phyloP scores from a whole-genome alignment of 179 eudicot genomes.

The Gypsophila paniculata region DNA sequence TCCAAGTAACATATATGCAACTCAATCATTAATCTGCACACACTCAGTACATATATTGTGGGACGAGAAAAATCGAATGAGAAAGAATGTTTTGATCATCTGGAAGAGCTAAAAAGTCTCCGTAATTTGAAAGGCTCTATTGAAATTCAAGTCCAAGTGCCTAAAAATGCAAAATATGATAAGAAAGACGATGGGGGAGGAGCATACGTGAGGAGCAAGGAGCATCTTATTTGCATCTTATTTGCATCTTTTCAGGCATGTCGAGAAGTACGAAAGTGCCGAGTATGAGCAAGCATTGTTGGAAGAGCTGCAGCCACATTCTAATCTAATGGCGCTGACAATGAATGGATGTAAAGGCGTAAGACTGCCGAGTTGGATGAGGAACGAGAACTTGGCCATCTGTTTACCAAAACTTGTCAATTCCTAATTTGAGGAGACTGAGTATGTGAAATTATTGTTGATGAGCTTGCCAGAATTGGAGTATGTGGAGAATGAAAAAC shows the following conservation, averaged over 20 bases:
- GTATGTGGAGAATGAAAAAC: constrained; percentile 1
- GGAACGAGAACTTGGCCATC: neutral
- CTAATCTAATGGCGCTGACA: constrained; percentile 9
- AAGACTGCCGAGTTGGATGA: constrained; percentile 2
- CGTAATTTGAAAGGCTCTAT: neutral
- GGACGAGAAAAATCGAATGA: neutral
- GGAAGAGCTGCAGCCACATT: constrained; percentile 22
- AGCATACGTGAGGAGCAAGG: neutral
- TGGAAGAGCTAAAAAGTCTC: constrained; percentile 11
- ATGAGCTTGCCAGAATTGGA: neutral
- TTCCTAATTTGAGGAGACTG: neutral
- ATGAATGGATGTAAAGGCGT: neutral
- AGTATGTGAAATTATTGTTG: neutral
- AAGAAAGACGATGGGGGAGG: neutral
- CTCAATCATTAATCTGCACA: no score
- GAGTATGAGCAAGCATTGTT: constrained; percentile 8
- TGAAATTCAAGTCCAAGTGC: neutral
- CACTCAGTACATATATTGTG: constrained; percentile 23
- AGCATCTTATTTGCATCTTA: neutral
- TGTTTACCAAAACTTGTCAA: constrained; percentile 7
- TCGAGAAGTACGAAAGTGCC: neutral
- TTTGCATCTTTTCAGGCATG: no score
- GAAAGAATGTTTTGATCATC: neutral
- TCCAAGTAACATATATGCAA: no score
- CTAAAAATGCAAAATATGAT: no score